Percentiles rank a stretch among this genome's conserved stretches.
Conservation (phyloP, 1,284 basidiomycete genomes). For the Pseudozyma hubeiensis region DNA sequence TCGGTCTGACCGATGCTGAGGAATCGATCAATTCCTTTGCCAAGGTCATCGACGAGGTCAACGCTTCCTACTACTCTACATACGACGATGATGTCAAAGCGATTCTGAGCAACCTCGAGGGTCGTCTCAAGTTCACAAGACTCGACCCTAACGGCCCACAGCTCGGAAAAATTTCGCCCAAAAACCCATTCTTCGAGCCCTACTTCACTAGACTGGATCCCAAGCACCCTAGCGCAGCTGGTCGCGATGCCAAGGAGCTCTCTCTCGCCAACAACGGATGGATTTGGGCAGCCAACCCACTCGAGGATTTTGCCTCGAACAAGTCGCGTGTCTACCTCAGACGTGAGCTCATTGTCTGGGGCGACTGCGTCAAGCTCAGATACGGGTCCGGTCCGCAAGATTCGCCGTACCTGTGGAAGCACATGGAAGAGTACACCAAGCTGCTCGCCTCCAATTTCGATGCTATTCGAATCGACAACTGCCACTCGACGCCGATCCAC, state of each 20-base stretch:
- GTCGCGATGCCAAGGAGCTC: slow-evolving; percentile 77
- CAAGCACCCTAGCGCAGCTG: slow-evolving; percentile 47
- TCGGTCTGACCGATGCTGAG: slow-evolving; percentile 25
- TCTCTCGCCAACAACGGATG: slow-evolving; percentile 93
- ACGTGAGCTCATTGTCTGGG: slow-evolving; percentile 96
- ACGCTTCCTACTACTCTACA: slow-evolving; percentile 45
- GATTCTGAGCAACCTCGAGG: slow-evolving; percentile 54
- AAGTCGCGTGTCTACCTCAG: slow-evolving; percentile 96
- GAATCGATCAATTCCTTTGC: slow-evolving; percentile 35
- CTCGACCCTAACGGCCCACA: slow-evolving; percentile 58
- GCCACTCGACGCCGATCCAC: slow-evolving; percentile 94
- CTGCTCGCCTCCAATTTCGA: slow-evolving; percentile 83
- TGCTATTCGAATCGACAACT: slow-evolving; percentile 97
- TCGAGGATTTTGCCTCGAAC: slow-evolving; percentile 92
- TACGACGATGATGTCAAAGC: slow-evolving; percentile 64
- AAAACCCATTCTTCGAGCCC: slow-evolving; percentile 57
- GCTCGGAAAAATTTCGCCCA: slow-evolving; percentile 51
- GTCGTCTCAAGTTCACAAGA: slow-evolving; percentile 57
- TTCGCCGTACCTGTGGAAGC: slow-evolving; percentile 94
- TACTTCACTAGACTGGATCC: slow-evolving; percentile 64
- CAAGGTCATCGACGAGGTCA: slow-evolving; percentile 54
- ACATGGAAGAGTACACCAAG: slow-evolving; percentile 82
- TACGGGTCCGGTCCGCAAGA: slow-evolving; percentile 75
- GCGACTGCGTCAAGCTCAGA: slow-evolving; percentile 95
- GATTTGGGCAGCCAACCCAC: slow-evolving; percentile 97